Evolutionary conservation across 306 rosid species (phyloP).

Genomic region (Ammopiptanthus mongolicus): DNA sequence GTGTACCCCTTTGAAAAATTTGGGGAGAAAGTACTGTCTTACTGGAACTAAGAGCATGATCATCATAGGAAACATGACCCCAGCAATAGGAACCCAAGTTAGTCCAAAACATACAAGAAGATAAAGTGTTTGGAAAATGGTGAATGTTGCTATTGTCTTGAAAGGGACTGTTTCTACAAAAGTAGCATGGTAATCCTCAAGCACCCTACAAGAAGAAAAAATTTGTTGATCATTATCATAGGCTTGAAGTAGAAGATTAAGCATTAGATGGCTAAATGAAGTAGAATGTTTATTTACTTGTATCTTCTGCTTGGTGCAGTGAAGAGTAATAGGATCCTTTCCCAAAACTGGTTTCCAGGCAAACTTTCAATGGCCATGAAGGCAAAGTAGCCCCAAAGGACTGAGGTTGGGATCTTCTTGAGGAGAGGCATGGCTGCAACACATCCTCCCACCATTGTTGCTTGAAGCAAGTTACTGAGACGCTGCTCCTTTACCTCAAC

Average conservation of each 20-base stretch:
- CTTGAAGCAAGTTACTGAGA: conserved; percentile 80
- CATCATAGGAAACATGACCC: conserved; percentile 90
- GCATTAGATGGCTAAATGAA: neutral
- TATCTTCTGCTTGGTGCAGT: conserved; percentile 95
- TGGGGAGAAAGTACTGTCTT: conserved; percentile 85
- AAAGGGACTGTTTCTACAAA: conserved; percentile 99
- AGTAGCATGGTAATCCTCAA: conserved; percentile 90
- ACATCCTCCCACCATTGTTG: conserved; percentile 85
- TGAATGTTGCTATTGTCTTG: conserved; percentile 70
- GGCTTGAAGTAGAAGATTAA: neutral
- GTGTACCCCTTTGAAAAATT: conserved; percentile 83
- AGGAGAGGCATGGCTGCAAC: conserved; percentile 97
- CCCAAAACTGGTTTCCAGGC: conserved; percentile 99
- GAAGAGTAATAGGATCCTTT: conserved; percentile 84
- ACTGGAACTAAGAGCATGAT: conserved; percentile 94
- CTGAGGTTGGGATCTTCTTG: conserved; percentile 94
- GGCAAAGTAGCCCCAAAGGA: conserved; percentile 98
- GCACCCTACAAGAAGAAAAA: conserved; percentile 63
- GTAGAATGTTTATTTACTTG: conserved; percentile 23
- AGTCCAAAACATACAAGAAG: conserved; percentile 86
- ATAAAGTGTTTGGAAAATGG: conserved; percentile 76
- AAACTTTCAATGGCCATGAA: conserved; percentile 98
- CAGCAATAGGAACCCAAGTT: conserved; percentile 96
- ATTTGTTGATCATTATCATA: neutral
- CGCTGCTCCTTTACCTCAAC: conserved; percentile 98